Base-by-base conservation (phyloP, 2,329 filamentous ascomycete species). In the Gyromitra esculenta region DNA sequence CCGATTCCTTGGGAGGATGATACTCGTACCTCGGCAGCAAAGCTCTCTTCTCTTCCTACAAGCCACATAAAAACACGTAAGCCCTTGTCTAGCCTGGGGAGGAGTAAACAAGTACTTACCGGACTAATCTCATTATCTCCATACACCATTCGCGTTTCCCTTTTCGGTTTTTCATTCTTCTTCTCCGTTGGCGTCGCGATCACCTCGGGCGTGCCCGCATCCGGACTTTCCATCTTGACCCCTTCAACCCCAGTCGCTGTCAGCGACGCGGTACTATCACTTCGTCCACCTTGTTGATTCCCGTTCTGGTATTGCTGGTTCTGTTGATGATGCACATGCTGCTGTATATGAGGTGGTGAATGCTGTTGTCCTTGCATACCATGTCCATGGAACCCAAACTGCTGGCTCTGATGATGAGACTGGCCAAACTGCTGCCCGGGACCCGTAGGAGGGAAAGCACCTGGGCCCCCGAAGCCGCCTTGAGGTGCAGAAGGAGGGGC, bases 91-190 rank as follows among this genome's bases (percentile, higher is more conserved):
- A 25, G 15, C 7, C 13, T 13, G 1, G 15, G 7, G 54, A 60
- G 37, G 31, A 9, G 15, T n/a, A 35, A 5, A 15, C 8, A 37
- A 7, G 25, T 1, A 80, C 79, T 80, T 80, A 81, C 80, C 39
- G 80, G 80, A 72, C 80, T 81, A 45, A 80, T 78, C 35, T 81
- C 79, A 64, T 81, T 80, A 65, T 81, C 80, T 5, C 69, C 63
- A 70, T 81, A 81, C 9, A 81, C 69, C 78, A 81, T 78, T 52
- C 78, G 79, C 8, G 79, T 80, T 56, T 81, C 80, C 35, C 79
- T 80, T 64, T 80, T 81, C 3, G 77, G 78, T 37, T 80, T 80
- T 48, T 79, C 79, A 13, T 71, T 79, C 57, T 80, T 79, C 74
- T 79, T 79, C 13, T 74, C 75, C 21, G 54, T 60, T 11, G 43